These are phyloP conservation scores for Chrysanthemum makinoi DNA, from an alignment of 129 eudicot species.

Conservation along the genomic window DNA sequence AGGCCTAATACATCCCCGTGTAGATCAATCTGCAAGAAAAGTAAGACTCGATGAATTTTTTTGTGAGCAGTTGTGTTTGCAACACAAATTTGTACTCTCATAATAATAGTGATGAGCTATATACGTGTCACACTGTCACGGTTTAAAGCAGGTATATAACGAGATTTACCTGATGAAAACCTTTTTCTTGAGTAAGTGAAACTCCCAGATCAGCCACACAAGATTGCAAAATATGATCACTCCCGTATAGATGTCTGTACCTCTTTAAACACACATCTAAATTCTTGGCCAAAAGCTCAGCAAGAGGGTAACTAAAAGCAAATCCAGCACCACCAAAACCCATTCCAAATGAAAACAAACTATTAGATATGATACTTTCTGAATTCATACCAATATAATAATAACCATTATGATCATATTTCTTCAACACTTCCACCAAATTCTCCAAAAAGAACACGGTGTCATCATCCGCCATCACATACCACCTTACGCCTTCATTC, in stretches of 20 bases:
- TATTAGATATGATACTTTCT: conserved; percentile 41
- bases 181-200: conserved; percentile 72
- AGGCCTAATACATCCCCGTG: conserved; percentile 59
- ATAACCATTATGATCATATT: conserved; percentile 57
- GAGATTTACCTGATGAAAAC: conserved; percentile 77
- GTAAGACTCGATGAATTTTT: too few relatives aligned
- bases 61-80: not conserved
- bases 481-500: conserved; percentile 51
- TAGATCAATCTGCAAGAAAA: conserved; percentile 58
- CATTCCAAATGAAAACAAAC: conserved; percentile 43
- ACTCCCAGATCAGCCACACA: conserved; percentile 87
- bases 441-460: conserved; percentile 55
- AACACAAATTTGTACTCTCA: too few relatives aligned
- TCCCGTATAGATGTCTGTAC: conserved; percentile 42
- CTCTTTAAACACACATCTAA: conserved; percentile 52
- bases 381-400: conserved; percentile 63
- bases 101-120: too few relatives aligned
- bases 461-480: conserved; percentile 72
- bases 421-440: conserved; percentile 49
- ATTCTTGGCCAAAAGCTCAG: conserved; percentile 51
- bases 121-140: too few relatives aligned
- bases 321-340: conserved; percentile 87
- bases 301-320: conserved; percentile 78
- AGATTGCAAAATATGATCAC: conserved; percentile 62
- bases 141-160: too few relatives aligned